Evolutionary conservation across 1,139 yeast species (phyloP).

Genomic region (Geotrichum klebahnii): DNA sequence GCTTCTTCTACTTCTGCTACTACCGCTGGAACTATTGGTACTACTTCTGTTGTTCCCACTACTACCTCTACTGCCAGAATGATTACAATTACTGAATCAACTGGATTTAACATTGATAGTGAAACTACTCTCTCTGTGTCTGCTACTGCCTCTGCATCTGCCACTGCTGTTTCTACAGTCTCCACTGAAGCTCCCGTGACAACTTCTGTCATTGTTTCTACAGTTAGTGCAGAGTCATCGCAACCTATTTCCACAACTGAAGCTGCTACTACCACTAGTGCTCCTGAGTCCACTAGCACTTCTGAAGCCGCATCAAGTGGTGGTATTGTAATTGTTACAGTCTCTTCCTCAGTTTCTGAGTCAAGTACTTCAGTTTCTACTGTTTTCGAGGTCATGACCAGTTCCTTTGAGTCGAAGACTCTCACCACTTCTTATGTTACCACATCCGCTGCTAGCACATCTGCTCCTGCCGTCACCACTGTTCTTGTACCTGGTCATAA

Average conservation of each 20-base stretch:
- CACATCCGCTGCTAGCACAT: not conserved
- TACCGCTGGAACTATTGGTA: not conserved
- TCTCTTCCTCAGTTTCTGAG: not conserved
- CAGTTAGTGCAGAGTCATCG: not conserved
- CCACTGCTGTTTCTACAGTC: not conserved
- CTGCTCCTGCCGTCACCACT: conserved; percentile 4
- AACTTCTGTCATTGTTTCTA: not conserved
- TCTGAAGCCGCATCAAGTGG: not conserved
- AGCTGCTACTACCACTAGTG: not conserved
- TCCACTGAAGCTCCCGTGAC: not conserved
- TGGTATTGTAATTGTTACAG: not conserved
- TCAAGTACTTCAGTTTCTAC: not conserved
- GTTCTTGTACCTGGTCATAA: not conserved
- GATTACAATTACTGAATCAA: not conserved
- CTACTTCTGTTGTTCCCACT: conserved; percentile 7
- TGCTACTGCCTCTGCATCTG: not conserved
- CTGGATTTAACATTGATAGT: not conserved
- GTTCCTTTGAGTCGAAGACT: conserved; percentile 3
- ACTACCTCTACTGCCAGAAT: conserved; percentile 3
- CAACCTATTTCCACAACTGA: not conserved
- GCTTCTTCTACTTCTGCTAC: conserved; percentile 1
- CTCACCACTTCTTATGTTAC: not conserved
- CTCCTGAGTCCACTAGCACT: not conserved
- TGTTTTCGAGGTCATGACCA: conserved; percentile 4
- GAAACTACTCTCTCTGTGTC: not conserved